A percentile compares a stretch with the other conserved stretches of the same genome.
Conservation (phyloP, 2,329 filamentous ascomycete genomes). For the Ophiobolus disseminans region DNA sequence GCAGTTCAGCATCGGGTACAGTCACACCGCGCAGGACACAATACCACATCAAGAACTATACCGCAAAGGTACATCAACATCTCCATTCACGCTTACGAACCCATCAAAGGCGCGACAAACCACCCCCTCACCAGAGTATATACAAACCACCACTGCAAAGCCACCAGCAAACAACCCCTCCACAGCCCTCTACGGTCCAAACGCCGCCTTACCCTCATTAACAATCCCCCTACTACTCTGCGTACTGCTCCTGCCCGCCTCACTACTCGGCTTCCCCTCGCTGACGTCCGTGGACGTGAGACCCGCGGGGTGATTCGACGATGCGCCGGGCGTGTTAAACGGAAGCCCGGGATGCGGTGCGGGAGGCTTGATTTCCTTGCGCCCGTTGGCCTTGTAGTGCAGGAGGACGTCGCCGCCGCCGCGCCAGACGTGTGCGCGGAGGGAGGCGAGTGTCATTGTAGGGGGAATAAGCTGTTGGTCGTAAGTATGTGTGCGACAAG, state of each 20-base stretch:
- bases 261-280: constrained; percentile 44
- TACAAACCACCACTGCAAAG: constrained; percentile 4
- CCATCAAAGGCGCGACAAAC: not conserved
- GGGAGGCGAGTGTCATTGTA: constrained; percentile 91
- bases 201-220: constrained; percentile 20
- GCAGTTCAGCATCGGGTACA: too few species aligned
- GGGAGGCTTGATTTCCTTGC: constrained; percentile 63
- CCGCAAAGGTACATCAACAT: not conserved
- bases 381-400: constrained; percentile 91
- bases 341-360: constrained; percentile 26
- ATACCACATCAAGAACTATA: too few species aligned
- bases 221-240: constrained; percentile 30
- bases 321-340: constrained; percentile 5
- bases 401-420: constrained; percentile 91
- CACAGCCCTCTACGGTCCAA: constrained; percentile 19
- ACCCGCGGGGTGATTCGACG: constrained; percentile 8
- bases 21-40: too few species aligned
- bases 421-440: constrained; percentile 92
- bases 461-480: constrained; percentile 66
- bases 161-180: not conserved
- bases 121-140: not conserved
- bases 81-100: too few species aligned
- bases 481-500: not conserved
- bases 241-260: constrained; percentile 34
- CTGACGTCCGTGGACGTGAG: constrained; percentile 34